Base-by-base conservation (phyloP, 1,284 basidiomycete genomes). In the Cryptococcus sp. region DNA sequence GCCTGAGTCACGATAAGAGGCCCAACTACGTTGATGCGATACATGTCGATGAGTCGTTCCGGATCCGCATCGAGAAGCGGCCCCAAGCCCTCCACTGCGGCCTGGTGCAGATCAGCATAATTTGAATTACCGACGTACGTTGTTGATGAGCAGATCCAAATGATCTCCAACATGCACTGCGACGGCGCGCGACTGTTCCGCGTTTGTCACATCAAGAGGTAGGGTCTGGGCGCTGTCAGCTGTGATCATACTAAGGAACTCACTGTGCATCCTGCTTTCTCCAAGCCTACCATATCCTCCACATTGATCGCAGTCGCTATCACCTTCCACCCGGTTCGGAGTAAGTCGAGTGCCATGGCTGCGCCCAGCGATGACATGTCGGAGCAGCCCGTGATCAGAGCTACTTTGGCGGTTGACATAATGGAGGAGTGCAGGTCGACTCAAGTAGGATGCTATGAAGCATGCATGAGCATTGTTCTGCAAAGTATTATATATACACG, bases 371-470 rank as follows among this genome's bases (percentile, higher is more conserved):
- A 59, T 15, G 16, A n/a, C 7, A 58, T 57, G 26, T 62, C 62
- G 29, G 64, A 66, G 47, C 64, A 66, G 7, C 65, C 63, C 2
- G 65, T 66, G 45, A 66, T 55, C 10, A 66, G 41, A 16, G 65
- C 65, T 1, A 65, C 58, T 46, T 50, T 50, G 29, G 13, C 29
- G 29, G 29, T 34, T 13, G 29, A 34, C 29, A 34, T 34, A 13
- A 13, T 34, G 29, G 13, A 5, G 3, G 8, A 34, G 8, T 5
- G 29, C 29, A 13, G 8, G 29, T 10, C 2, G 29, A 34, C 8
- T 13, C 2, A 34, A 13, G 13, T 10, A 34, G 29, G 29, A 34
- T 13, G 13, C 2, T 7, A 7, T 5, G 8, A 13, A 34, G 29
- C 29, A 34, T 34, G 29, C 29, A 34, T 34, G n/a, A n/a, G n/a